Evolutionary conservation across 148 eudicot species (phyloP).

Genomic region (Rhododendron ovatum): DNA sequence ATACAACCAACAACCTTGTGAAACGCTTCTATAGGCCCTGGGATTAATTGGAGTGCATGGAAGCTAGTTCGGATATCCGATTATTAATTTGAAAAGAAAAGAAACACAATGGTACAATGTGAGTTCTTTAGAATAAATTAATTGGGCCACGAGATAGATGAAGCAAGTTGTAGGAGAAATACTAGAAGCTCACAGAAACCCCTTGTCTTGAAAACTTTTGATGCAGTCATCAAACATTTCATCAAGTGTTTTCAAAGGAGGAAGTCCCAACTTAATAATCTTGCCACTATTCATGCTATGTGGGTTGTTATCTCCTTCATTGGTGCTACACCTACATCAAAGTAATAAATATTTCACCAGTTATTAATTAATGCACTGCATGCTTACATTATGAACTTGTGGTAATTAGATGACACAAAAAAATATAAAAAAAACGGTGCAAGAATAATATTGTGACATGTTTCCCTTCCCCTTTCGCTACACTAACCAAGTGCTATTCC

Average conservation of each 20-base stretch:
- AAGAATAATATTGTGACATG: not conserved
- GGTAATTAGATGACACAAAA: not conserved
- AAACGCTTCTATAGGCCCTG: too few species aligned
- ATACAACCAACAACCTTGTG: not conserved
- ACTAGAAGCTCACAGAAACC: conserved; percentile 31
- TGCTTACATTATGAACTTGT: not conserved
- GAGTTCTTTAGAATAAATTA: not conserved
- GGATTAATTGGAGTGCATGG: too few species aligned
- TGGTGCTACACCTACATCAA: conserved; percentile 49
- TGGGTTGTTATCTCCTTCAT: conserved; percentile 61
- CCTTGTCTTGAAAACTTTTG: conserved; percentile 71
- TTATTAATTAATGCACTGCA: not conserved
- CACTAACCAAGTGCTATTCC: too few species aligned
- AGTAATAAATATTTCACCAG: not conserved
- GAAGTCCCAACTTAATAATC: conserved; percentile 58
- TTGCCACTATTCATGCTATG: conserved; percentile 83
- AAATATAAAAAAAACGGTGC: not conserved
- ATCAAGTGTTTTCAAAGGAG: conserved; percentile 58
- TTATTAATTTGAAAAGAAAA: too few species aligned
- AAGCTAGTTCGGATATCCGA: too few species aligned
- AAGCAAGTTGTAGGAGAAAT: not conserved
- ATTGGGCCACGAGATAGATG: not conserved
- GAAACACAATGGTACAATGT: not conserved
- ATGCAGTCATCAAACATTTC: conserved; percentile 92
- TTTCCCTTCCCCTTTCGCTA: too few species aligned